Conservation (phyloP, 129 eudicot species). For the Helianthus tuberosus region DNA sequence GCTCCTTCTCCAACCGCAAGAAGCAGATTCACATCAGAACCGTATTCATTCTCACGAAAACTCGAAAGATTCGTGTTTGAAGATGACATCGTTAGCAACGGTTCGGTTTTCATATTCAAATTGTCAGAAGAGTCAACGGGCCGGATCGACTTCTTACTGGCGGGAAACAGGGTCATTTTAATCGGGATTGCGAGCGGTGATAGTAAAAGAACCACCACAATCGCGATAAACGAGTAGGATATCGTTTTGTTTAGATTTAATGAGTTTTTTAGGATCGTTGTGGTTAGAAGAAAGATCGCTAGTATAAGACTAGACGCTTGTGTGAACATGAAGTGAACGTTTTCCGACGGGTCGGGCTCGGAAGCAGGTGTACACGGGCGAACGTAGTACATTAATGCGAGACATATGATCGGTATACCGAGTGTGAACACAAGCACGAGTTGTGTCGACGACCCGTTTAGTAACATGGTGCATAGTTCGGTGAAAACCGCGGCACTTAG, state of each 20-base stretch:
- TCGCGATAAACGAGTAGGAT: slow-evolving; percentile 53
- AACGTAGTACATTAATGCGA: slow-evolving; percentile 79
- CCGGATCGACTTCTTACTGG: slow-evolving; percentile 41
- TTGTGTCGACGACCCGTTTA: slow-evolving; percentile 58
- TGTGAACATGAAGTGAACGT: slow-evolving; percentile 73
- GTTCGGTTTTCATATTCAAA: slow-evolving; percentile 46
- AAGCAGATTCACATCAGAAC: slow-evolving; percentile 70
- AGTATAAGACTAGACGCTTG: slow-evolving; percentile 76
- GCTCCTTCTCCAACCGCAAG: slow-evolving; percentile 97
- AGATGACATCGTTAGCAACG: slow-evolving; percentile 59
- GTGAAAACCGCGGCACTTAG: slow-evolving; percentile 94
- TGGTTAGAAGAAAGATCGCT: slow-evolving; percentile 80
- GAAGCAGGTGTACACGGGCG: slow-evolving; percentile 86
- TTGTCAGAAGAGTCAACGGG: slow-evolving; percentile 54
- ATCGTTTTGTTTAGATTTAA: slow-evolving; percentile 41
- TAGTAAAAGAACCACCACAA: slow-evolving; percentile 70
- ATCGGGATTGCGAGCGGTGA: slow-evolving; percentile 90
- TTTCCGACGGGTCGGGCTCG: slow-evolving; percentile 68
- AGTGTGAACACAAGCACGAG: slow-evolving; percentile 63
- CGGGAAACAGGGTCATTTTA: slow-evolving; percentile 85
- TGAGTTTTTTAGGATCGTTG: slow-evolving; percentile 57
- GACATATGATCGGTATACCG: slow-evolving; percentile 71
- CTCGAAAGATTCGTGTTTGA: slow-evolving; percentile 46
- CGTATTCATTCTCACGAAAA: slow-evolving; percentile 57
- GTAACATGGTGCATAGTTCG: slow-evolving; percentile 67